Evolutionary conservation across 2,329 filamentous ascomycete species (phyloP), one percentile per base, ranked within the genome.

Genomic region (Neofusicoccum parvum): DNA sequence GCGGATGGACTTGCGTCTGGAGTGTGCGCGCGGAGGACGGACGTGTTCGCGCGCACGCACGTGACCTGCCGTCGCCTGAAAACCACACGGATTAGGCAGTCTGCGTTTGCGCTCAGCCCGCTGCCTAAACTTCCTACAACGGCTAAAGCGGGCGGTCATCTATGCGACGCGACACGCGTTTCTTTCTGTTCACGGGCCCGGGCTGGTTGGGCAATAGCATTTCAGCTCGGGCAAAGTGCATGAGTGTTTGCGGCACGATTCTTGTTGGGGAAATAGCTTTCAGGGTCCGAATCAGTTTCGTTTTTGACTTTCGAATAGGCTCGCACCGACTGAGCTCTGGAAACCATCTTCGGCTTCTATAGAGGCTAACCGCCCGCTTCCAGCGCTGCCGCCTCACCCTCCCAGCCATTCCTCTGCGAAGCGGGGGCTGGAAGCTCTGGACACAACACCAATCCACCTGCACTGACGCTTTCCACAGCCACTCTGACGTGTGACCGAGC

Each of bases 401-500:
- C 32, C 15, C 41, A 48, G 41, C 32, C 32, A 37, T 37, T 34
- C 14, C 20, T 32, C 11, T 5, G 41, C 6, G 15, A 20, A 20
- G 43, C 6, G 41, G 17, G 27, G 39, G 17, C 43, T 48, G 56
- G 32, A 48, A 60, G 32, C 43, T 37, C 15, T 15, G 45, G 32
- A 37, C n/a, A 36, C 41, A 46, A 34, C 56, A 46, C 5, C 56
- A 46, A 36, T 11, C 54, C 23, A 46, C 23, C 50, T 37, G 20
- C 32, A 45, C 27, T 37, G 43, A 48, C 32, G 54, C 39, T 23
- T 34, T 14, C 39, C 23, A n/a, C 56, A 15, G 11, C 56, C 11
- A 36, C 39, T 43, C 15, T 46, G 64, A 56, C 50, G 41, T 60
- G 62, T 58, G 62, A 48, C 60, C 37, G 6, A 48, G 51, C 34